Conservation (phyloP, 371 early-diverging fungal genomes). For the Syncephalastrum racemosum region DNA sequence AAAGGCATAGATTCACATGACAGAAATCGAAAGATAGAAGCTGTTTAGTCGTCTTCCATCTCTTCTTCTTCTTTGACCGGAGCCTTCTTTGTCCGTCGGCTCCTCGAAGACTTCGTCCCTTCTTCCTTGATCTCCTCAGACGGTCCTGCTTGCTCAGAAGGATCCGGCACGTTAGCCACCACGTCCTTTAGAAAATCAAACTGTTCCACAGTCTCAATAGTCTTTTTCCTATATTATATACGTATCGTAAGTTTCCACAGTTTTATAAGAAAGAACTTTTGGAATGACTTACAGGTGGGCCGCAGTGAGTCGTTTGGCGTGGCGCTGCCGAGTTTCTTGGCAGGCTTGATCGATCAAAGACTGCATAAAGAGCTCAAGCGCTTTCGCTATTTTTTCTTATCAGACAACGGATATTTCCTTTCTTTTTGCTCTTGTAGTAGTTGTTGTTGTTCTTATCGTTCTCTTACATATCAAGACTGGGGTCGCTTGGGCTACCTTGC, state of each 20-base stretch:
- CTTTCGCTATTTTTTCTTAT: constrained; percentile 67
- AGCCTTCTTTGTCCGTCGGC: too few relatives aligned
- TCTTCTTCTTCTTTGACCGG: too few relatives aligned
- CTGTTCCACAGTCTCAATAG: constrained; percentile 81
- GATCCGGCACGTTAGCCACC: constrained; percentile 86
- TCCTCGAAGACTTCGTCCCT: too few relatives aligned
- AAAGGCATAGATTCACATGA: too few relatives aligned
- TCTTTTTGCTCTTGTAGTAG: not conserved
- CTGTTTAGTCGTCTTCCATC: too few relatives aligned
- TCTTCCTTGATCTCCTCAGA: constrained; percentile 6
- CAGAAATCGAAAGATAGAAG: too few relatives aligned
- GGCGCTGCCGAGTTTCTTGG: constrained; percentile 76
- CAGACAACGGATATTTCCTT: not conserved
- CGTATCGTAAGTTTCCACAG: not conserved
- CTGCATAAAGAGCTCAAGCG: constrained; percentile 94
- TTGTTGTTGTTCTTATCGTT: not conserved
- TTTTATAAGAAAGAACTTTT: not conserved
- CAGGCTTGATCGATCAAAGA: constrained; percentile 85
- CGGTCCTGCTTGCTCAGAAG: constrained; percentile 33
- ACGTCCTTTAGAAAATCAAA: constrained; percentile 94
- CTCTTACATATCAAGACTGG: constrained; percentile 94
- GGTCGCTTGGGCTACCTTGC: constrained; percentile 98
- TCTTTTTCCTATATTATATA: constrained; percentile 66
- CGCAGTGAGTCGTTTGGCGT: constrained; percentile 81
- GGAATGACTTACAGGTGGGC: constrained; percentile 74